Conservation (phyloP, 768 basidiomycete genomes). For the Butyriboletus loyo region DNA sequence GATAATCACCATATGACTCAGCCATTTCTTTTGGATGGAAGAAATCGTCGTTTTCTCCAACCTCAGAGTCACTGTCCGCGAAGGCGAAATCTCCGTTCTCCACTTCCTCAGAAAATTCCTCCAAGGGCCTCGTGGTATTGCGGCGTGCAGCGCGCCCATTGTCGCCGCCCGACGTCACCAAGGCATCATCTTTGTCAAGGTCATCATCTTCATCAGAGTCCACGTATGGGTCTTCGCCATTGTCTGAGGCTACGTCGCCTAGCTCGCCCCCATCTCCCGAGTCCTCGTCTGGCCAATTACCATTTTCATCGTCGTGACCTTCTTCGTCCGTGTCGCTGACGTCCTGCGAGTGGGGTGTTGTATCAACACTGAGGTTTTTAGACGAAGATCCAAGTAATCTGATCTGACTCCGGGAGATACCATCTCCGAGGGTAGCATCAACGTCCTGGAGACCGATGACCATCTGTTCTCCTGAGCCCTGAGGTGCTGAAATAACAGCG, state of each 20-base stretch:
- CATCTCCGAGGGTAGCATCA: constrained; percentile 75
- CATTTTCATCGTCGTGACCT: constrained; percentile 22
- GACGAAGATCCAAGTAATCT: constrained; percentile 81
- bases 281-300: constrained; percentile 11
- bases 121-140: constrained; percentile 35
- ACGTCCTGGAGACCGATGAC: constrained; percentile 95
- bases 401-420: constrained; percentile 77
- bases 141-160: constrained; percentile 53
- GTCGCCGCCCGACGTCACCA: constrained; percentile 19
- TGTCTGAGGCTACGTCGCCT: constrained; percentile 3
- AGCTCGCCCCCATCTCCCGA: not conserved
- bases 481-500: constrained; percentile 46
- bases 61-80: constrained; percentile 78
- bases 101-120: constrained; percentile 35
- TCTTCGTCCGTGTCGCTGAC: constrained; percentile 38
- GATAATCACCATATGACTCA: constrained; percentile 42
- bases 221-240: not conserved
- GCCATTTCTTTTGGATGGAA: constrained; percentile 54
- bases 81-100: constrained; percentile 53
- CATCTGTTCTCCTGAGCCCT: constrained; percentile 97
- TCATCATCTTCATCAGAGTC: not conserved
- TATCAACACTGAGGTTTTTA: constrained; percentile 52
- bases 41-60: constrained; percentile 62
- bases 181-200: constrained; percentile 4
- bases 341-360: constrained; percentile 28